Base-by-base conservation (phyloP, 768 basidiomycete genomes). In the Macrocybe gigantea region DNA sequence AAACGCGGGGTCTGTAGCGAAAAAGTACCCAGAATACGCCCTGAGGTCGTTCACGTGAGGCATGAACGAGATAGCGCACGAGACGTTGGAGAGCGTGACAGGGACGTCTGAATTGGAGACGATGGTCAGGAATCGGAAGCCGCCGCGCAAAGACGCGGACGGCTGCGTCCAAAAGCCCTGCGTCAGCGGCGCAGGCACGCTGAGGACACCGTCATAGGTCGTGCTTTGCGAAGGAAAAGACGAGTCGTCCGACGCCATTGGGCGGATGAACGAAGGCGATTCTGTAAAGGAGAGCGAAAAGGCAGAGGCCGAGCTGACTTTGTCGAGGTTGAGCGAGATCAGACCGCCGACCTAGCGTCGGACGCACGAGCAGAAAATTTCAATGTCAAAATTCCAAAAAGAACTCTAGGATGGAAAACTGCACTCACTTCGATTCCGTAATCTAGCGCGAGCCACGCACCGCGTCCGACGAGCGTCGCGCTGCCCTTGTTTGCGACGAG, bases 271-370 rank as follows among this genome's bases (percentile, higher is more conserved):
- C 35, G 64, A 43, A 0, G 79, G 73, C 0, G 79, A 81, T 51
- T 82, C 79, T 1, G 77, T 78, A 66, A 80, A 82, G 0, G 79
- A 73, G 33, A 82, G 69, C 0, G 77, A 69, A 7, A 79, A 58
- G 0, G 70, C 52, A 0, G 77, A 67, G 0, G 54, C 49, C 0
- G 65, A 47, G 0, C 68, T 54, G 11, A 64, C 52, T 8, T 59
- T 51, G 45, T 67, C 59, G 38, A 80, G 66, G 50, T 66, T 74
- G 41, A 80, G 44, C 0, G 77, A 77, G 10, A 80, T 71, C 30
- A 78, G 62, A 0, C 78, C 79, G 1, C 78, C 79, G 40, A 79
- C 73, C 78, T 80, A 51, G 6, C n/a, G 41, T 15, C 32, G 7
- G 13, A 15, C 8, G 22, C 9, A 41, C 12, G 41, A 41, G 41